phyloP scores from a whole-genome alignment of 331 rosid species.

The Acacia concinna region DNA sequence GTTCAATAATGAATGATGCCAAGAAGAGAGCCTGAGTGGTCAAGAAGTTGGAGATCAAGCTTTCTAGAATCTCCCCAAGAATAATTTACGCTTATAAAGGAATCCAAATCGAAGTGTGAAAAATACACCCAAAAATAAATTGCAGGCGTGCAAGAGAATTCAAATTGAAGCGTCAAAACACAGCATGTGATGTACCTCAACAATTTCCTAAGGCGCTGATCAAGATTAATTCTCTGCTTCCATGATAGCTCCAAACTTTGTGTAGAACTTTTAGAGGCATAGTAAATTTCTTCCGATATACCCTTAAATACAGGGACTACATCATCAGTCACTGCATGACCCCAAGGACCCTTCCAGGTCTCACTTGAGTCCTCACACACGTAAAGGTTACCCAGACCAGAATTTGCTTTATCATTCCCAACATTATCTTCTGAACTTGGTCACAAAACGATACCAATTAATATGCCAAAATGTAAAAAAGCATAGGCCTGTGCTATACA shows the following conservation, averaged over 20 bases:
- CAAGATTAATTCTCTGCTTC: conserved; percentile 73
- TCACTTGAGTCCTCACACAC: conserved; percentile 35
- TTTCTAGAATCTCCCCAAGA: neutral
- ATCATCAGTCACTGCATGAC: conserved; percentile 68
- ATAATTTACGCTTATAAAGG: neutral
- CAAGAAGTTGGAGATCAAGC: neutral
- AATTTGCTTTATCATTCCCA: conserved; percentile 32
- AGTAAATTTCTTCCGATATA: conserved; percentile 71
- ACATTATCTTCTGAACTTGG: conserved; percentile 38
- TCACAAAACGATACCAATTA: conserved; percentile 24
- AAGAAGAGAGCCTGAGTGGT: neutral
- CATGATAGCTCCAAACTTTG: conserved; percentile 63
- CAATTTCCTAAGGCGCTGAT: conserved; percentile 62
- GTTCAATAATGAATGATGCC: conserved; percentile 25
- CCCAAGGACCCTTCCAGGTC: conserved; percentile 92
- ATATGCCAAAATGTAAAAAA: neutral
- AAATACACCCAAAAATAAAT: neutral
- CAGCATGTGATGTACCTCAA: conserved; percentile 53
- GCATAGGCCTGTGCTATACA: neutral
- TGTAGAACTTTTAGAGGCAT: conserved; percentile 38
- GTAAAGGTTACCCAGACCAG: conserved; percentile 33
- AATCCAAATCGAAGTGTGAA: conserved; percentile 4
- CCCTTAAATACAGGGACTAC: conserved; percentile 76
- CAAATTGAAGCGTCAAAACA: conserved; percentile 17
- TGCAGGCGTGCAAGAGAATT: conserved; percentile 4